Percentiles rank a stretch among this genome's conserved stretches.
Conservation (phyloP, 2,329 filamentous ascomycete species). For the Stagonosporopsis chrysanthemi region DNA sequence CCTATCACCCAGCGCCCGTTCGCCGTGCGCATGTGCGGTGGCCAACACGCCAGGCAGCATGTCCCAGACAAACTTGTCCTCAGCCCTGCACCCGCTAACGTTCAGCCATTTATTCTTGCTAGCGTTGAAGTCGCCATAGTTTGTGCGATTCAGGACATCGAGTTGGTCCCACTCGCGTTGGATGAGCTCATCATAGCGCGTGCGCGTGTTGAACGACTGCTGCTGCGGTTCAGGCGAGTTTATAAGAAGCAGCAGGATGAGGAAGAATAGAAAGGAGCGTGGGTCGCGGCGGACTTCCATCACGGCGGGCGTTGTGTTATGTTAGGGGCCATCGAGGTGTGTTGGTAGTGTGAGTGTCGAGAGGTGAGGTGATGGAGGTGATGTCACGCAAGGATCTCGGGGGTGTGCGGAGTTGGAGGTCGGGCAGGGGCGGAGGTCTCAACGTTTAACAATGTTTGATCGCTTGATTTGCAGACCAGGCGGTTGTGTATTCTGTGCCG, state of each 20-base stretch:
- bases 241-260: slow-evolving; percentile 48
- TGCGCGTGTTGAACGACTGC: slow-evolving; percentile 40
- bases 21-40: slow-evolving; percentile 55
- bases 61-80: slow-evolving; percentile 81
- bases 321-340: slow-evolving; percentile 13
- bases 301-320: slow-evolving; percentile 30
- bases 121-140: slow-evolving; percentile 59
- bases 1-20: slow-evolving; percentile 53
- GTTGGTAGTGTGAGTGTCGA: not conserved
- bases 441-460: not conserved
- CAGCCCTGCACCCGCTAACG: slow-evolving; percentile 76
- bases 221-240: slow-evolving; percentile 49
- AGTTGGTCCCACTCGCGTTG: slow-evolving; percentile 60
- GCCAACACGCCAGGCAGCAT: slow-evolving; percentile 72
- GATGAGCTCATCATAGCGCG: slow-evolving; percentile 56
- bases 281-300: slow-evolving; percentile 50
- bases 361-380: slow-evolving; percentile 9
- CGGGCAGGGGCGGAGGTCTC: not conserved
- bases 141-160: slow-evolving; percentile 48
- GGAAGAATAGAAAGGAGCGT: slow-evolving; percentile 47
- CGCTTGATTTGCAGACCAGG: not conserved
- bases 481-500: not conserved
- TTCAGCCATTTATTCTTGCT: slow-evolving; percentile 56
- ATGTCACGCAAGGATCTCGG: slow-evolving; percentile 21
- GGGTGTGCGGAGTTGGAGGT: slow-evolving; percentile 18